A percentile compares a stretch with the other conserved stretches of the same genome.
Evolutionary conservation across 805 yeast genomes (phyloP).

Genomic region (Teunomyces barrocoloradensis): DNA sequence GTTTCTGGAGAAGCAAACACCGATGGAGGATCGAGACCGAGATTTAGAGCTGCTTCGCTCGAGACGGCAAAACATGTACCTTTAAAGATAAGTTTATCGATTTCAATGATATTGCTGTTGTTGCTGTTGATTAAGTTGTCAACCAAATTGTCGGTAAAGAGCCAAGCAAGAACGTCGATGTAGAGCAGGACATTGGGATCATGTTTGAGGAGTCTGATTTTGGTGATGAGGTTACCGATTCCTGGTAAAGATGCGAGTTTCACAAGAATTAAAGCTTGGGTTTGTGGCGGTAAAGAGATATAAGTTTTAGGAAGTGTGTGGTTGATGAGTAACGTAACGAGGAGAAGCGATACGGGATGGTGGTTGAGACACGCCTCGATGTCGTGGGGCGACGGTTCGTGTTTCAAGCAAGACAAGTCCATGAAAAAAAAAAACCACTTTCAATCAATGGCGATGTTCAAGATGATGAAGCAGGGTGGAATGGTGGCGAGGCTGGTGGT

Average conservation of each 20-base stretch:
- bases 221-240: conserved; percentile 29
- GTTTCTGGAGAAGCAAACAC: conserved; percentile 14
- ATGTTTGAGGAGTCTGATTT: conserved; percentile 7
- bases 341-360: conserved; percentile 7
- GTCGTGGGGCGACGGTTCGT: conserved; percentile 9
- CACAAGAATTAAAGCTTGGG: conserved; percentile 9
- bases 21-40: conserved; percentile 8
- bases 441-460: neutral
- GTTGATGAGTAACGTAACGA: conserved; percentile 25
- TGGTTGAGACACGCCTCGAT: conserved; percentile 4
- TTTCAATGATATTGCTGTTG: conserved; percentile 21
- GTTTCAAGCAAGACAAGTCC: conserved; percentile 1
- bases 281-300: conserved; percentile 13
- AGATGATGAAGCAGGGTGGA: neutral
- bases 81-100: conserved; percentile 37
- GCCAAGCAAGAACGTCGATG: conserved; percentile 11
- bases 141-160: conserved; percentile 17
- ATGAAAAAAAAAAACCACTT: neutral
- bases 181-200: conserved; percentile 5
- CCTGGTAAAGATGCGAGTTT: conserved; percentile 27
- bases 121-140: neutral
- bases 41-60: conserved; percentile 17
- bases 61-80: conserved; percentile 27
- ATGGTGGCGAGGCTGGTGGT: neutral
- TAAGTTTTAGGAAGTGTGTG: conserved; percentile 35